Evolutionary conservation across 345 rosid genomes (phyloP), one percentile per base, ranked within the genome.

Genomic region (Cardamine resedifolia): DNA sequence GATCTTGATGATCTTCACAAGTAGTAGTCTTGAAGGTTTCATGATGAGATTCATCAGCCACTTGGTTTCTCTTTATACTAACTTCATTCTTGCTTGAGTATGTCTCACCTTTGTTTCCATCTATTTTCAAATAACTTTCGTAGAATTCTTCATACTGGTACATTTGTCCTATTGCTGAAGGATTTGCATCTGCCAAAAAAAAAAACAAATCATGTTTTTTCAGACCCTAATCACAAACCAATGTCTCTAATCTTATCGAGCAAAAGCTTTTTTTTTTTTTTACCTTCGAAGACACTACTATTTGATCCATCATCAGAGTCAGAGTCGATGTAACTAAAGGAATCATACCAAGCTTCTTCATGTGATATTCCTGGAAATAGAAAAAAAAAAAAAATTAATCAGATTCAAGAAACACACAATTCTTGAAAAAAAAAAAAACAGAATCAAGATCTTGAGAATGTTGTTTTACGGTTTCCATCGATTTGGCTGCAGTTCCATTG

Each of bases 301-400:
- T 66, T 76, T 77, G 78, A 87, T 41, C 88, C 97, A 41, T 91
- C 93, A 50, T 91, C 97, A 21, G 92, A 87, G 38, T 87, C 96
- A 56, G 97, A 87, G 4, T 91, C 97, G 0, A 91, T 81, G 59
- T 84, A 80, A 71, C 97, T 91, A 58, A 88, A 83, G 0, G 96
- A 85, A 52, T 91, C 96, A 44, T 84, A 91, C 90, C 91, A 91
- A 45, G 85, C 87, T 71, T 91, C 97, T 61, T 91, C 97, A 45
- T 85, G 85, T 74, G 87, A 83, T 41, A 80, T 75, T 71, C 85
- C 97, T 86, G 64, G 44, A 82, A 27, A 75, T 10, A 10, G 12
- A 57, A 68, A 38, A 7, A 63, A 51, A 8, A 34, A 57, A 4
- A 16, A n/a, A 2, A 14, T 39, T 16, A 49, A 64, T 47, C 57